Evolutionary conservation across 148 eudicot genomes (phyloP).

Genomic region (Chenopodium album): DNA sequence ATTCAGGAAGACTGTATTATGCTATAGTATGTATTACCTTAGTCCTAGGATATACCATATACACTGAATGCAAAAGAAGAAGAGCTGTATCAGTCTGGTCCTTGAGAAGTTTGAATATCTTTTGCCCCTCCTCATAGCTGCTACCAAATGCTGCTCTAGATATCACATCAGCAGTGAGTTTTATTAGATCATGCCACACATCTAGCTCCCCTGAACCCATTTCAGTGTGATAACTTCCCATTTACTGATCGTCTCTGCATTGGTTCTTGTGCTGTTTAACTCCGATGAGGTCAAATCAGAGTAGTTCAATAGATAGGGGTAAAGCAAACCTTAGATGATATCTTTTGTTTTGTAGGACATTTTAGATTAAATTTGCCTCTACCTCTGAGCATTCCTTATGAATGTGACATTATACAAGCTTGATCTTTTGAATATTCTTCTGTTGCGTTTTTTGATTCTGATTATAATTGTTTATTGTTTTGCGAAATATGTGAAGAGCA

Average conservation of each 20-base stretch:
- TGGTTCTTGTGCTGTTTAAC: no score
- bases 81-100: constrained; percentile 21
- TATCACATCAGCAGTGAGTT: constrained; percentile 29
- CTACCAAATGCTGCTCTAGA: constrained; percentile 31
- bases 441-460: no score
- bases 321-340: no score
- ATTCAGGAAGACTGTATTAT: background rate
- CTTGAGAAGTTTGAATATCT: constrained; percentile 25
- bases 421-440: no score
- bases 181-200: constrained; percentile 15
- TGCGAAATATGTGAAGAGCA: no score
- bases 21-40: constrained; percentile 10
- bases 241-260: constrained; percentile 22
- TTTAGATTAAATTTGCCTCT: no score
- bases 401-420: no score
- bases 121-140: constrained; percentile 27
- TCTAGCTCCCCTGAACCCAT: constrained; percentile 21
- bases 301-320: no score
- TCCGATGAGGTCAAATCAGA: no score
- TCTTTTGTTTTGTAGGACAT: no score
- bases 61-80: constrained; percentile 18
- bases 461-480: no score
- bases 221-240: constrained; percentile 25
- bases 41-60: constrained; percentile 14
- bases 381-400: no score